Base-by-base conservation (phyloP, 495 filamentous ascomycete species). In the Daldinia caldariorum region DNA sequence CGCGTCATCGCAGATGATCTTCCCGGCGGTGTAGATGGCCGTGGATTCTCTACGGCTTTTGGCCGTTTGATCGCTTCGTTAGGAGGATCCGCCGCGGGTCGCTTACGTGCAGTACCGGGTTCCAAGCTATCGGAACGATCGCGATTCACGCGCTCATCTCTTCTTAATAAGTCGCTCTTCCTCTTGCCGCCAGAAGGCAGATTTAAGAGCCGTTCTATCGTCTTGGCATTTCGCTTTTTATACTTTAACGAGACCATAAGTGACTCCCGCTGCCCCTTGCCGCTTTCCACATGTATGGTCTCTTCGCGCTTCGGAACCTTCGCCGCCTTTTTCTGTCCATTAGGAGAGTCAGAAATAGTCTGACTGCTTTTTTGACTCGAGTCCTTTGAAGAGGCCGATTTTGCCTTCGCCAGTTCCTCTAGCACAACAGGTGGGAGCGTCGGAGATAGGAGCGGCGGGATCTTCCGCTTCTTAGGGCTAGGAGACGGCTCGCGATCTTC, bases 371-470 rank as follows among this genome's bases (percentile, higher is more conserved):
- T 67, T 53, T 73, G 69, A 67, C 74, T 74, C 20, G 65, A 45
- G 12, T 80, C 73, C 62, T 82, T 82, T 43, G 75, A 66, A 6
- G 77, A 68, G 18, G 73, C 72, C 41, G 69, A 75, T 49, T 79
- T 68, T 8, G 76, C 14, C 43, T 75, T 78, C 12, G 77, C 76
- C 14, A 85, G 73, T 34, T 81, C 79, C 50, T 79, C 80, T 29
- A 84, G 78, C 4, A 85, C 75, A 43, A 83, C 61, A 0, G 81
- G 73, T 0, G 83, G 83, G 8, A 85, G 70, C 3, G 82, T 85
- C 5, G 83, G 83, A 6, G 83, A 85, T 7, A 85, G 78, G 14
- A 85, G 76, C 3, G 74, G 69, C 6, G 82, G 82, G n/a, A 84
- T 71, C 62, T 76, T 82, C 26, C 66, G 71, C 55, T 78, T 80